Percentiles rank a stretch among this genome's conserved stretches.
Conservation (phyloP, 345 rosid genomes). For the Sisymbrium irio region DNA sequence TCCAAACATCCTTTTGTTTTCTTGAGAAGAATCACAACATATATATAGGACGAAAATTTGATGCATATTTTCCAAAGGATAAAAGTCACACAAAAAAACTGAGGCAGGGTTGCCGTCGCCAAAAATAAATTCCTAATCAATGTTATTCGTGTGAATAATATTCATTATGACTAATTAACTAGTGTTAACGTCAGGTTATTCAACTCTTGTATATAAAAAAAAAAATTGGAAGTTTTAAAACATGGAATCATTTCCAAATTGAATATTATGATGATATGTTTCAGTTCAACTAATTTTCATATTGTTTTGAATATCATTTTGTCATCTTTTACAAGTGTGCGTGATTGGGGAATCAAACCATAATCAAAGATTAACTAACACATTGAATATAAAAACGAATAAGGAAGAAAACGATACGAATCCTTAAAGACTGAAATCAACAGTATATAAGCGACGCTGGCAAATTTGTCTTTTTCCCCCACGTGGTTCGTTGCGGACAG, state of each 20-base stretch:
- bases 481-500: constrained; percentile 2
- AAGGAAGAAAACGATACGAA: constrained; percentile 7
- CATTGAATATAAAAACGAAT: neutral
- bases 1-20: neutral
- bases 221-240: neutral
- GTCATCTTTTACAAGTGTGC: neutral
- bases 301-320: neutral
- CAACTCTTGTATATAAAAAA: neutral
- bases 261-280: neutral
- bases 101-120: neutral
- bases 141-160: neutral
- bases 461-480: constrained; percentile 7
- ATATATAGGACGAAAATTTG: neutral
- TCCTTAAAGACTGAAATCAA: neutral
- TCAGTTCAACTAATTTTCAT: neutral
- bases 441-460: constrained; percentile 1
- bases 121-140: neutral
- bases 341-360: neutral
- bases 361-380: constrained; percentile 4
- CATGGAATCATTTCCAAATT: neutral
- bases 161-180: neutral
- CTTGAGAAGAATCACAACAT: neutral
- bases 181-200: neutral
- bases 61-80: neutral
- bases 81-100: neutral